Percentiles rank a stretch among this genome's conserved stretches.
Conservation (phyloP, 768 basidiomycete species). For the Polyporus arcularius region DNA sequence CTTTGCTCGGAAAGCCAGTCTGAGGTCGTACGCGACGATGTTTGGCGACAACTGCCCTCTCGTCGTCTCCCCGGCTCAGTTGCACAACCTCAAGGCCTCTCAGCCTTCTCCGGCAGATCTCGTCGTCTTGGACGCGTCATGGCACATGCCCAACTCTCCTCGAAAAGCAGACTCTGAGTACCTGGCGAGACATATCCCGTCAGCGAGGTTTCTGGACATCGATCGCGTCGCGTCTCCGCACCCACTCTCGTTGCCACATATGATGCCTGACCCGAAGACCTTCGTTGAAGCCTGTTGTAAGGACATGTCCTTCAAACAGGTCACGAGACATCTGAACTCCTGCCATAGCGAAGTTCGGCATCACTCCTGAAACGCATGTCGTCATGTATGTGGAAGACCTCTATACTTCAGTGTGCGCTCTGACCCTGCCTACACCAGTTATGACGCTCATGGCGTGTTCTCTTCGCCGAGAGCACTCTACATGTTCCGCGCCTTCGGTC, state of each 20-base stretch:
- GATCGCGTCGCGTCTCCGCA: constrained; percentile 51
- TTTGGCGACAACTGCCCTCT: constrained; percentile 42
- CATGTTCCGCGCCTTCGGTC: constrained; percentile 93
- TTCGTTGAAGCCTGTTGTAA: constrained; percentile 84
- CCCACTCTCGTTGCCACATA: constrained; percentile 85
- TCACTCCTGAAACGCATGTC: constrained; percentile 74
- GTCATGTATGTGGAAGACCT: constrained; percentile 57
- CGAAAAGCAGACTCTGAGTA: constrained; percentile 57
- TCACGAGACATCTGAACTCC: neutral
- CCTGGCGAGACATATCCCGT: constrained; percentile 15
- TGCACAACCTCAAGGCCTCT: constrained; percentile 29
- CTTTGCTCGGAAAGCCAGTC: neutral
- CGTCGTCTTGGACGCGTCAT: constrained; percentile 72
- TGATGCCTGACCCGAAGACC: constrained; percentile 76
- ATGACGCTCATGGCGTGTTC: constrained; percentile 90
- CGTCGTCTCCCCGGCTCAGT: constrained; percentile 52
- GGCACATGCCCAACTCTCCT: constrained; percentile 92
- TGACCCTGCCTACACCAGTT: constrained; percentile 45
- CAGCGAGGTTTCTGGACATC: constrained; percentile 19
- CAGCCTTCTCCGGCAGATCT: constrained; percentile 27
- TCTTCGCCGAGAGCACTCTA: constrained; percentile 90
- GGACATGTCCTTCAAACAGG: constrained; percentile 22
- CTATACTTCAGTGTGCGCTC: constrained; percentile 2
- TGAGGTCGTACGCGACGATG: constrained; percentile 28
- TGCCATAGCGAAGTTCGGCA: constrained; percentile 65